A percentile compares a stretch with the other conserved stretches of the same genome.
These are phyloP conservation scores for Carpinus fangiana DNA, from an alignment of 306 rosid species.

Conservation along the genomic window DNA sequence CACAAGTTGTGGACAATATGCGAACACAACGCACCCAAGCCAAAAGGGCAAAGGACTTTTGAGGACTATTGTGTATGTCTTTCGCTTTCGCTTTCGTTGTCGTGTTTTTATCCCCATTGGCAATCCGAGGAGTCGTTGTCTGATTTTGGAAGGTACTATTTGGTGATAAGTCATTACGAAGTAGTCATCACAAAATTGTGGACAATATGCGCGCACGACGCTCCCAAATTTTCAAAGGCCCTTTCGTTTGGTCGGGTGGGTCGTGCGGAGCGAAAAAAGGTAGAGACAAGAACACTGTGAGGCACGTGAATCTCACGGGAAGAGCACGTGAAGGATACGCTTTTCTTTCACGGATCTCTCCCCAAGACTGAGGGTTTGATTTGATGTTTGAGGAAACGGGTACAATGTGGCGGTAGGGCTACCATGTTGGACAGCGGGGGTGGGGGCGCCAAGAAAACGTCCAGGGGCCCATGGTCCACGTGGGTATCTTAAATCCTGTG, in stretches of 20 bases:
- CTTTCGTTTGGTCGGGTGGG: background rate
- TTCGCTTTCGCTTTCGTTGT: background rate
- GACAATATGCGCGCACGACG: background rate
- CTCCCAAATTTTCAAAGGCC: background rate
- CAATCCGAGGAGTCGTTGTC: background rate
- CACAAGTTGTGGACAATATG: background rate
- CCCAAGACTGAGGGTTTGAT: background rate
- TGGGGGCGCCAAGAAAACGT: background rate
- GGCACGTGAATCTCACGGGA: conserved; percentile 51
- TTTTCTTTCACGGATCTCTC: background rate
- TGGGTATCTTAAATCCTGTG: too few species aligned
- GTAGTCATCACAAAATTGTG: background rate
- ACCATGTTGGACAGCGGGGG: background rate
- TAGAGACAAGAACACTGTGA: conserved; percentile 35
- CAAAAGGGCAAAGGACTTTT: too few species aligned
- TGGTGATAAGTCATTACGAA: background rate
- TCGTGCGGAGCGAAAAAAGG: background rate
- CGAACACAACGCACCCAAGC: background rate
- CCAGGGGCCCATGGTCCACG: background rate
- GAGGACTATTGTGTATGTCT: background rate
- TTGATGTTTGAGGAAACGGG: conserved; percentile 22
- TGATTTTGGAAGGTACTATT: background rate
- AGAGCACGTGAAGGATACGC: conserved; percentile 43
- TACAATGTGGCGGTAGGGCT: background rate
- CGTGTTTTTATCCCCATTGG: background rate